These are phyloP conservation scores for Solanum habrochaites DNA, from an alignment of 257 asterid genomes.

Conservation along the genomic window DNA sequence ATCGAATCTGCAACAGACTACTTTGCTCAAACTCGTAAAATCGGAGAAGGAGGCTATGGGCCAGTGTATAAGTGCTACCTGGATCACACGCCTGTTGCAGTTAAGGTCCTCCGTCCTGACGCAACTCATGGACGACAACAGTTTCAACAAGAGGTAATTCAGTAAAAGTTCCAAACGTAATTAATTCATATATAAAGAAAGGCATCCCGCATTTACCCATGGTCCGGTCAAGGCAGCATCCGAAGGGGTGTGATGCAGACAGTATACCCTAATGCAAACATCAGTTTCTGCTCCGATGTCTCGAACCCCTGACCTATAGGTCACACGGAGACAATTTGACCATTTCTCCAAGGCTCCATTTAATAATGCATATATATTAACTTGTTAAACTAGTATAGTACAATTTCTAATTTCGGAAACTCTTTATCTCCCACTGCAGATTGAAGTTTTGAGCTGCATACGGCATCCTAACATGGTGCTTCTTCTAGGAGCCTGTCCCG, in stretches of 20 bases:
- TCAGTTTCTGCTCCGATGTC: background rate
- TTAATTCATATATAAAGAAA: background rate
- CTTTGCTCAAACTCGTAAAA: slow-evolving; percentile 20
- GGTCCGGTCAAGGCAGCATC: background rate
- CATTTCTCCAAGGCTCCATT: background rate
- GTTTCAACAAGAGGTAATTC: slow-evolving; percentile 29
- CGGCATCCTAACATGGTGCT: slow-evolving; percentile 30
- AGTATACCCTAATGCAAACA: background rate
- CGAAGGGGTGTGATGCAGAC: background rate
- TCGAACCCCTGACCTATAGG: background rate
- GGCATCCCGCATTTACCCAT: background rate
- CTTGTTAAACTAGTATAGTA: background rate
- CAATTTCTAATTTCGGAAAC: background rate
- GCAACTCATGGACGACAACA: slow-evolving; percentile 29
- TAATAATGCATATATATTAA: background rate
- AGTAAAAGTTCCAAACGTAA: background rate
- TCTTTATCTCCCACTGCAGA: slow-evolving; percentile 2
- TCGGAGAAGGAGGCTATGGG: slow-evolving; percentile 41
- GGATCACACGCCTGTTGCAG: slow-evolving; percentile 35
- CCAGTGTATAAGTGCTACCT: slow-evolving; percentile 26
- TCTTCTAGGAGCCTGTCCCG: slow-evolving; percentile 28
- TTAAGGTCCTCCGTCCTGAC: slow-evolving; percentile 29
- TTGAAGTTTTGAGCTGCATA: slow-evolving; percentile 21
- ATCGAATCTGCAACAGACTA: slow-evolving; percentile 30
- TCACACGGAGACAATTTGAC: background rate